Base-by-base conservation (phyloP, 345 rosid species). In the Camelina hispida region DNA sequence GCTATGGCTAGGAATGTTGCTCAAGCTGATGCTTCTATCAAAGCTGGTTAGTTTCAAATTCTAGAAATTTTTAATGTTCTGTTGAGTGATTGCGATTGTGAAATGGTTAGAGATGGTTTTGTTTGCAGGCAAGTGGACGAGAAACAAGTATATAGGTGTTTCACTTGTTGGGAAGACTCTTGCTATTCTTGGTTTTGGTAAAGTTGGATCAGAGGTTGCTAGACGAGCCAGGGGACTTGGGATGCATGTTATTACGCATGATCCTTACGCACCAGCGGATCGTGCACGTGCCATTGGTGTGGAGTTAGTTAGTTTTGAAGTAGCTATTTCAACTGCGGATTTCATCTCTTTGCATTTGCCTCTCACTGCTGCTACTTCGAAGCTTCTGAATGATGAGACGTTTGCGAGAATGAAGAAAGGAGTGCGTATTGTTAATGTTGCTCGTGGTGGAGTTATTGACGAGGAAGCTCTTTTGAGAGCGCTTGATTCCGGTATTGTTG, bases 151-250 rank as follows among this genome's bases (percentile, higher is more conserved):
- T 50, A 73, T 80, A 1, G 87, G 85, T 20, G 87, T 85, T 34
- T 83, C 89, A 20, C 85, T 85, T 61, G 85, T 83, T 7, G 84
- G 89, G 65, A 85, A 85, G 71, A 85, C 81, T 42, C 84, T 85
- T 53, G 83, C 83, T 44, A 77, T 85, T 28, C 81, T 85, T 83
- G 89, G 88, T n/a, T 85, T 85, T 22, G 89, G 89, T 48, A 85
- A 81, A 76, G 87, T 85, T 78, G 87, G 89, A 73, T 79, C 87
- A 23, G 85, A 85, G 80, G 89, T 85, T 62, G 85, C 87, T 34
- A 73, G 87, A 37, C 77, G 87, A 53, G 87, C 87, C 7, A 85
- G 69, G 44, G 87, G 89, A 23, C 82, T 83, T 3, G 87, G 84
- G 25, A 85, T 83, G 88, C 76, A 78, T 68, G 86, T 85, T 15